Percentiles rank a stretch among this genome's conserved stretches.
Evolutionary conservation across 129 eudicot genomes (phyloP).

Genomic region (Rutidosis leptorrhynchoides): DNA sequence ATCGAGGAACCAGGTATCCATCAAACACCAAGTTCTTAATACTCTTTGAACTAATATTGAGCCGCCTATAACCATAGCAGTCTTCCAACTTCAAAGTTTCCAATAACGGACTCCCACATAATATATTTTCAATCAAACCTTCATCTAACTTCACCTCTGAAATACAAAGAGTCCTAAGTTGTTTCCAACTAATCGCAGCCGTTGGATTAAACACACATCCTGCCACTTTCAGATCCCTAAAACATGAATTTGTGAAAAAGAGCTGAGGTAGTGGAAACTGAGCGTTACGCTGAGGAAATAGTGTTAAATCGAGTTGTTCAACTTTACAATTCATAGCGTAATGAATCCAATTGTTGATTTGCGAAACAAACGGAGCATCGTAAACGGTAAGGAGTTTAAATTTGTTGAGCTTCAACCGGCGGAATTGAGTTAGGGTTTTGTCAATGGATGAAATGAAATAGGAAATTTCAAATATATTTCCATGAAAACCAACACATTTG

Average conservation of each 20-base stretch:
- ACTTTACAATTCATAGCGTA: constrained; percentile 15
- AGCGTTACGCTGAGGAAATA: not conserved
- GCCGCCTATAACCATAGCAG: constrained; percentile 25
- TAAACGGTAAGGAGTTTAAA: not conserved
- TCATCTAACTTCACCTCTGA: constrained; percentile 5
- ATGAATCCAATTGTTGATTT: constrained; percentile 20
- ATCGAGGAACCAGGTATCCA: constrained; percentile 1
- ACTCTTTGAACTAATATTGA: constrained; percentile 20
- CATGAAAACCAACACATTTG: too few relatives aligned
- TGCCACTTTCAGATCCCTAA: constrained; percentile 17
- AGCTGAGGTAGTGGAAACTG: constrained; percentile 17
- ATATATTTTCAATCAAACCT: constrained; percentile 21
- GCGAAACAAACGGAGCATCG: not conserved
- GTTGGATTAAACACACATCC: constrained; percentile 10
- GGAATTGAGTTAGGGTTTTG: constrained; percentile 30
- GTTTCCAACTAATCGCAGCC: constrained; percentile 16
- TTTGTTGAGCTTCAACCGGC: constrained; percentile 8
- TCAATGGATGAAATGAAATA: constrained; percentile 2
- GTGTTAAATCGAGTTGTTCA: constrained; percentile 7
- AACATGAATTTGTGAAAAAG: constrained; percentile 24
- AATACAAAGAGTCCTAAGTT: constrained; percentile 14
- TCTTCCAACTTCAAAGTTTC: constrained; percentile 10
- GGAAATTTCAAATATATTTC: not conserved
- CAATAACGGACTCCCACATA: constrained; percentile 25
- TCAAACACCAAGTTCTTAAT: constrained; percentile 22